These are phyloP conservation scores for Saccharomycopsis sp. DNA, from an alignment of 805 yeast genomes.

Conservation along the genomic window DNA sequence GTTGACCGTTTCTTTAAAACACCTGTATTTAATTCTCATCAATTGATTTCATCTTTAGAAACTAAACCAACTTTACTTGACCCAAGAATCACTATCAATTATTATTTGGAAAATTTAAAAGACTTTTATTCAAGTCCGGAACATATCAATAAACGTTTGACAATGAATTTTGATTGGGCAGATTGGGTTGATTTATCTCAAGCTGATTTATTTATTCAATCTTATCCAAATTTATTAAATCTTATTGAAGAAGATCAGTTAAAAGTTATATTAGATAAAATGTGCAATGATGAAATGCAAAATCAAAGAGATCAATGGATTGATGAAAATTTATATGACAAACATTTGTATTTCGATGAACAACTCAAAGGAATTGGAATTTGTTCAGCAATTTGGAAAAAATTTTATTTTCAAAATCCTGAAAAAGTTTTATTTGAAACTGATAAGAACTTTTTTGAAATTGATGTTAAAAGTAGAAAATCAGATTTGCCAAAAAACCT, in stretches of 20 bases:
- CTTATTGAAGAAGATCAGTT: slow-evolving; percentile 7
- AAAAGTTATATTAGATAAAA: slow-evolving; percentile 6
- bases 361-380: slow-evolving; percentile 22
- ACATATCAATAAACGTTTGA: neutral
- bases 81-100: slow-evolving; percentile 12
- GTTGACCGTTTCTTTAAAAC: slow-evolving; percentile 14
- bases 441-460: slow-evolving; percentile 21
- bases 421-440: slow-evolving; percentile 23
- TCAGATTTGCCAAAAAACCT: slow-evolving; percentile 7
- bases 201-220: slow-evolving; percentile 21
- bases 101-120: slow-evolving; percentile 1
- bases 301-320: slow-evolving; percentile 22
- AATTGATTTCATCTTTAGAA: neutral
- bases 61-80: slow-evolving; percentile 8
- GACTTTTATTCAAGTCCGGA: slow-evolving; percentile 1
- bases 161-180: slow-evolving; percentile 24
- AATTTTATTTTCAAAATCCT: slow-evolving; percentile 22
- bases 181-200: slow-evolving; percentile 25
- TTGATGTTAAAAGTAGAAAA: slow-evolving; percentile 21
- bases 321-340: slow-evolving; percentile 18
- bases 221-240: slow-evolving; percentile 21
- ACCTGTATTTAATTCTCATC: slow-evolving; percentile 14
- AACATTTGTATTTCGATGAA: slow-evolving; percentile 19
- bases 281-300: slow-evolving; percentile 20
- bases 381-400: slow-evolving; percentile 23